Conservation (phyloP, 306 rosid species). For the Cyamopsis tetragonoloba region DNA sequence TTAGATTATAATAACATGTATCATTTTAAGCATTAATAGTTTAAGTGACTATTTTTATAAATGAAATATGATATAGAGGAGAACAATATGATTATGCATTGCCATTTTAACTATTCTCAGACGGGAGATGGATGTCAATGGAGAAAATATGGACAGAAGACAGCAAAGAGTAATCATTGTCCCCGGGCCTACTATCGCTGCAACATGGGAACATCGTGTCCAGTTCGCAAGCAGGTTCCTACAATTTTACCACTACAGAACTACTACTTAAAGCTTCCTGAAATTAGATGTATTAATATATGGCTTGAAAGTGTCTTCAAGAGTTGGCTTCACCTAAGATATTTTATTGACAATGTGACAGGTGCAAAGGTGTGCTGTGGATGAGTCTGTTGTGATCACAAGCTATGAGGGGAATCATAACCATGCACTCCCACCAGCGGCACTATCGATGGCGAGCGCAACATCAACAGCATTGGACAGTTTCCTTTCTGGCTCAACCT, state of each 20-base stretch:
- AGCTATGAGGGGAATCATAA: conserved; percentile 42
- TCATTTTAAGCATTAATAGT: conserved; percentile 13
- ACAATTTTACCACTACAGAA: not conserved
- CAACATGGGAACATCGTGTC: conserved; percentile 42
- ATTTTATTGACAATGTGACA: conserved; percentile 4
- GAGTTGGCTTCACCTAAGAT: not conserved
- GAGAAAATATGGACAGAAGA: conserved; percentile 55
- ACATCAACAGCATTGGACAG: conserved; percentile 46
- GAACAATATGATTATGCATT: not conserved
- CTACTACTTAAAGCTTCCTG: too few relatives aligned
- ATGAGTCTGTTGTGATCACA: conserved; percentile 28
- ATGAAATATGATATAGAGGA: not conserved
- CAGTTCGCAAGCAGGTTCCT: conserved; percentile 49
- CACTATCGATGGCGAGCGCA: conserved; percentile 30
- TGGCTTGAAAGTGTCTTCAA: not conserved
- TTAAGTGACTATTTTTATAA: too few relatives aligned
- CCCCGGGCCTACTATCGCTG: conserved; percentile 51
- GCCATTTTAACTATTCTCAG: conserved; percentile 15
- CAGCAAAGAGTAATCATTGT: conserved; percentile 40
- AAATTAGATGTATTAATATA: not conserved
- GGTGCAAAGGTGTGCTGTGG: conserved; percentile 44
- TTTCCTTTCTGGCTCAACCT: conserved; percentile 43
- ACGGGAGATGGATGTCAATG: conserved; percentile 48
- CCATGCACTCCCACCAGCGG: conserved; percentile 37
- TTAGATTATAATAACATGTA: not conserved